Percentiles rank a stretch among this genome's conserved stretches.
Conservation (phyloP, 805 yeast species). For the Teunomyces tritomae region DNA sequence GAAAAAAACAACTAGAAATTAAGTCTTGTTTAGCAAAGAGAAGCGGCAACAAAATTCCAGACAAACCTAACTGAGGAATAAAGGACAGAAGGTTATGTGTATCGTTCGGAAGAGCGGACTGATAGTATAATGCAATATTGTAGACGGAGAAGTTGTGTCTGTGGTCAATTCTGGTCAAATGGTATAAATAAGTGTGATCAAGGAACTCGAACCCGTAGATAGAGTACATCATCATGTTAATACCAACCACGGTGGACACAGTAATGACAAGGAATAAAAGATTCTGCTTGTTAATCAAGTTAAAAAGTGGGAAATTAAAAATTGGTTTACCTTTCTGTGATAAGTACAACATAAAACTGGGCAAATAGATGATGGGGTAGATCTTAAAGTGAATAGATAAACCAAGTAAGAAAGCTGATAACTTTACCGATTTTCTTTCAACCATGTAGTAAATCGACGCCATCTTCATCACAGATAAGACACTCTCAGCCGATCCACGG, state of each 20-base stretch:
- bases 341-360: constrained; percentile 57
- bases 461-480: constrained; percentile 76
- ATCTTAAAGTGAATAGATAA: constrained; percentile 84
- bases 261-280: constrained; percentile 31
- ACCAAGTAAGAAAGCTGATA: constrained; percentile 56
- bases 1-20: constrained; percentile 35
- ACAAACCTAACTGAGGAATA: constrained; percentile 71
- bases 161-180: constrained; percentile 80
- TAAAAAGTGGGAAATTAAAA: constrained; percentile 24
- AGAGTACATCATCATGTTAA: constrained; percentile 61
- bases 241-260: constrained; percentile 38
- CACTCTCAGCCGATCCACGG: constrained; percentile 90
- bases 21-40: constrained; percentile 30
- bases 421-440: constrained; percentile 21
- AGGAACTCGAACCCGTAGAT: constrained; percentile 75
- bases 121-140: constrained; percentile 67
- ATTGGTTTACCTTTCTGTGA: constrained; percentile 20
- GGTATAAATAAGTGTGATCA: constrained; percentile 78
- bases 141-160: constrained; percentile 92
- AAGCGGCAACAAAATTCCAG: constrained; percentile 59
- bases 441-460: constrained; percentile 49
- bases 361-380: constrained; percentile 86
- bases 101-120: constrained; percentile 36
- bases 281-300: constrained; percentile 39
- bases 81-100: constrained; percentile 49